Evolutionary conservation across 768 basidiomycete species (phyloP), one percentile per base, ranked within the genome.

Genomic region (Porpolomopsis calyptriformis): DNA sequence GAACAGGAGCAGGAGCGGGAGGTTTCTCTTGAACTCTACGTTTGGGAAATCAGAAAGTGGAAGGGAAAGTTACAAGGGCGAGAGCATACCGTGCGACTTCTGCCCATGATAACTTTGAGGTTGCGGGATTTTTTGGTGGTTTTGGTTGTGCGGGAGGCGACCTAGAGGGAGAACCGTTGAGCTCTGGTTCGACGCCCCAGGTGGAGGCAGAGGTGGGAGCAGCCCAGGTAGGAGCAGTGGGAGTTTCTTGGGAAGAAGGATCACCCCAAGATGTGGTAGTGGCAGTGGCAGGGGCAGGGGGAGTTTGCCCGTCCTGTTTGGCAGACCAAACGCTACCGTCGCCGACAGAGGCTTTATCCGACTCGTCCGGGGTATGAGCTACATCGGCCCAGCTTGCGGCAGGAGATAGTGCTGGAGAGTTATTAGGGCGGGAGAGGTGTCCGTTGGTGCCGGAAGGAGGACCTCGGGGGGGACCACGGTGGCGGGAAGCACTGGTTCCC

Each of bases 71-170:
- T 20, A 49, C 33, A 33, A 50, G 37, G 25, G 29, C 7, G 14
- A 42, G 23, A 47, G 64, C 73, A 5, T 57, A 83, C 85, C 80
- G 71, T 51, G 87, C 86, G 58, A 90, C 71, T 56, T 90, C 83
- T 6, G 87, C 87, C 86, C 86, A 90, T 27, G 87, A 88, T 49
- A 85, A 62, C 66, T 87, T 86, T 6, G 83, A 78, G 10, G 76
- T 82, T 23, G 82, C 77, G 35, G 85, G 82, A 9, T 75, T 68
- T 64, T 79, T 84, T 11, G 64, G 41, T 1, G 40, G 38, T 40
- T 50, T 50, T 4, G 43, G 18, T 14, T 38, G 47, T 24, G 24
- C n/a, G 12, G 38, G 22, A 24, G 34, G 18, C 18, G 46, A 20
- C 19, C 39, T 42, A 9, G 18, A 8, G 4, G 22, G 12, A 19